These are phyloP conservation scores for Starmera caribaea DNA, from an alignment of 805 yeast genomes.

Conservation along the genomic window DNA sequence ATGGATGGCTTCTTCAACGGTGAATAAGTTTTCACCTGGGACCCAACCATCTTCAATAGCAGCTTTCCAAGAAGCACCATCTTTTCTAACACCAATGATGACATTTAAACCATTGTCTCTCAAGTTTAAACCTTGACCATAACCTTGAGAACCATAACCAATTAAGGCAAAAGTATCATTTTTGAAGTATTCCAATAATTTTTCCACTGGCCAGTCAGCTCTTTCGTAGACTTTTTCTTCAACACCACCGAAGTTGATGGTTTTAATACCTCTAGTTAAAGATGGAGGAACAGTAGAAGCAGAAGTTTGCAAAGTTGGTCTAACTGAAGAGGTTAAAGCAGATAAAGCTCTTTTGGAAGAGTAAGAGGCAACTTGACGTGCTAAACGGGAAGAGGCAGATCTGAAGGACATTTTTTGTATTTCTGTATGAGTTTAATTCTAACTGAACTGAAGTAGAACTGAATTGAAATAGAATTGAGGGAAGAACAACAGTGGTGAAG, in stretches of 20 bases:
- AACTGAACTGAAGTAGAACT: too few relatives aligned
- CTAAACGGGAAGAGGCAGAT: conserved; percentile 38
- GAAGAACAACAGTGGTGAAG: too few relatives aligned
- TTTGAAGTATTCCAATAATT: conserved; percentile 92
- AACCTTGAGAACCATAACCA: conserved; percentile 99
- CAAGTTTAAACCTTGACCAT: conserved; percentile 99
- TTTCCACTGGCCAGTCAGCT: conserved; percentile 99
- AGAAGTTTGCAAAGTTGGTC: conserved; percentile 45
- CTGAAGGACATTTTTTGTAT: conserved; percentile 29
- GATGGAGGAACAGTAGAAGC: conserved; percentile 39
- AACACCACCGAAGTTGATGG: conserved; percentile 94
- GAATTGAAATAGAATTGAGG: too few relatives aligned
- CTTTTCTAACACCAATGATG: conserved; percentile 95
- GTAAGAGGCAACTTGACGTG: conserved; percentile 33
- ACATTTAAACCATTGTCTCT: conserved; percentile 98
- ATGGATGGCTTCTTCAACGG: conserved; percentile 84
- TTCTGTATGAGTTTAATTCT: too few relatives aligned
- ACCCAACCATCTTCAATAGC: conserved; percentile 99
- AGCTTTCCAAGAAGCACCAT: conserved; percentile 99
- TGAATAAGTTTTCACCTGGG: conserved; percentile 97
- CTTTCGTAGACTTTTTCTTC: conserved; percentile 97
- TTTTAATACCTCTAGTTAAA: conserved; percentile 85
- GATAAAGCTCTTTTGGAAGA: conserved; percentile 56
- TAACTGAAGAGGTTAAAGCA: conserved; percentile 33
- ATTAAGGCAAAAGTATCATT: conserved; percentile 94